Evolutionary conservation across 345 rosid genomes (phyloP).

Genomic region (Pelargonium nanum): DNA sequence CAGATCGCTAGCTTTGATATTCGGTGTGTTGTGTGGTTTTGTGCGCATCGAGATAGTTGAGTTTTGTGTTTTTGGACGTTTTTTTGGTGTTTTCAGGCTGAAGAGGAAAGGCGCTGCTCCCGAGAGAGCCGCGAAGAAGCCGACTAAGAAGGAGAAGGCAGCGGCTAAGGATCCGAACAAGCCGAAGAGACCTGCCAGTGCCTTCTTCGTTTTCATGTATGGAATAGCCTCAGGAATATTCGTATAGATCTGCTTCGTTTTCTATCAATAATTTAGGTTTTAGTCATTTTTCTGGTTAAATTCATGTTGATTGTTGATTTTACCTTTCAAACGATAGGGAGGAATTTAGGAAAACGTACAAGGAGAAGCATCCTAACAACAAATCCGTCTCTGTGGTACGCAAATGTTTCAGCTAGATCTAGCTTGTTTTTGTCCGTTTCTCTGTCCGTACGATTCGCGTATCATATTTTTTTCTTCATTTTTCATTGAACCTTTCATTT

Average conservation of each 20-base stretch:
- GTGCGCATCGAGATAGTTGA: not conserved
- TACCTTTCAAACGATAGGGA: constrained; percentile 29
- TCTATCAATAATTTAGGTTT: not conserved
- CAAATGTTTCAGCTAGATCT: not conserved
- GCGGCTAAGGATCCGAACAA: constrained; percentile 69
- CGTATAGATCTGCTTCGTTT: not conserved
- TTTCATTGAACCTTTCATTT: too few species aligned
- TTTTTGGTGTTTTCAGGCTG: constrained; percentile 27
- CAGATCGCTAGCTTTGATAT: not conserved
- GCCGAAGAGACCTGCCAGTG: constrained; percentile 82
- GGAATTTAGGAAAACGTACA: constrained; percentile 59
- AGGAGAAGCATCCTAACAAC: constrained; percentile 60
- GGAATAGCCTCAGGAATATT: not conserved
- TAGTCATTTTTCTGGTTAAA: not conserved
- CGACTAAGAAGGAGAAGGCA: constrained; percentile 41
- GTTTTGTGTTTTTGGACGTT: not conserved
- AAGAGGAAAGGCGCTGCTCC: constrained; percentile 31
- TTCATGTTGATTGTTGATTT: not conserved
- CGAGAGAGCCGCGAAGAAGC: constrained; percentile 26
- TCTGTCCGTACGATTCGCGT: not conserved
- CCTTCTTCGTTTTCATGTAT: constrained; percentile 84
- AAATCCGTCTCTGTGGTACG: constrained; percentile 73
- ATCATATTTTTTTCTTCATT: not conserved
- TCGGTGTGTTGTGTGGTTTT: not conserved
- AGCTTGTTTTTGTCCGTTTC: not conserved